These are phyloP conservation scores for Megacollybia marginata DNA, from an alignment of 768 basidiomycete species.

Conservation along the genomic window DNA sequence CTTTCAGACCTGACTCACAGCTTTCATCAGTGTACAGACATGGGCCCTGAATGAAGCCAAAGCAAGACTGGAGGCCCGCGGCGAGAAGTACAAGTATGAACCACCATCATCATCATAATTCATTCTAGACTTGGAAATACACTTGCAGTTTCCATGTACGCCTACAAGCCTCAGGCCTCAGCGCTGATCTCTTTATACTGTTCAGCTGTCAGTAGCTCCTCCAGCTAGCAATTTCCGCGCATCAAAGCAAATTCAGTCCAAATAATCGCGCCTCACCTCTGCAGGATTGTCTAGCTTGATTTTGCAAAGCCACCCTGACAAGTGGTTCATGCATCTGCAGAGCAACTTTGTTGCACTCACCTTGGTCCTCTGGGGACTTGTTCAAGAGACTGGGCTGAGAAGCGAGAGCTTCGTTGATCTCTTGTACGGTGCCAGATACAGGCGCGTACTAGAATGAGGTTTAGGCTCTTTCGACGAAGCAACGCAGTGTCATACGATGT, in stretches of 20 bases:
- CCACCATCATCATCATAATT: conserved; percentile 32
- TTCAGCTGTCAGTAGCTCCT: conserved; percentile 63
- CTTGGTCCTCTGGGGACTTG: conserved; percentile 78
- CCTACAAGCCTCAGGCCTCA: too few relatives aligned
- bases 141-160: conserved; percentile 8
- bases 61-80: conserved; percentile 85
- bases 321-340: not conserved
- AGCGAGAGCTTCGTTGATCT: conserved; percentile 68
- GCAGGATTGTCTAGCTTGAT: conserved; percentile 70
- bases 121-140: not conserved
- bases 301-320: conserved; percentile 91
- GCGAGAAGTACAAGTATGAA: conserved; percentile 82
- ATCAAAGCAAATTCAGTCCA: not conserved
- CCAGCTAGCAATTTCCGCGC: conserved; percentile 37
- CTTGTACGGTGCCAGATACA: conserved; percentile 74
- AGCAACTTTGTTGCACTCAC: conserved; percentile 32
- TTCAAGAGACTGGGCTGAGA: conserved; percentile 76
- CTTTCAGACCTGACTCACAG: not conserved
- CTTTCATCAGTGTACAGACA: conserved; percentile 63
- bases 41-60: conserved; percentile 93
- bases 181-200: conserved; percentile 45
- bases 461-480: conserved; percentile 1
- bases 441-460: conserved; percentile 72
- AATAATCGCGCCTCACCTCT: conserved; percentile 46
- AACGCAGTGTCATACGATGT: conserved; percentile 54